Evolutionary conservation across 2,329 filamentous ascomycete genomes (phyloP), one percentile per base, ranked within the genome.

Genomic region (Xylariaceae sp.): DNA sequence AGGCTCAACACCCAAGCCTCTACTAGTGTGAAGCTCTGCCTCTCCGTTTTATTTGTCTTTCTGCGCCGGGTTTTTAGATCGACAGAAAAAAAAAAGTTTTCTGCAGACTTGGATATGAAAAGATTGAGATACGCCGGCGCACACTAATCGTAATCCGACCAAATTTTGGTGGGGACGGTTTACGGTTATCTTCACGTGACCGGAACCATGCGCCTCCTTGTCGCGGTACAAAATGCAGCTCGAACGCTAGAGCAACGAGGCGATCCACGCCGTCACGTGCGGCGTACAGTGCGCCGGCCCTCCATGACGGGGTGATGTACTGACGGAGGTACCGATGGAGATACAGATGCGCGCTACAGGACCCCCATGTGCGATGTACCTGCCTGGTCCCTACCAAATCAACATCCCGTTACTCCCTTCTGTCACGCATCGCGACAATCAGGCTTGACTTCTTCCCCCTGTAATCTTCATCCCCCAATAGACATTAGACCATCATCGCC

Each of bases 101-200:
- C 13, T 45, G 13, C 42, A 45, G n/a, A 45, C 11, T 13, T 56
- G 30, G 52, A 50, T 44, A 23, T 4, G 10, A 37, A 17, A 57
- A 37, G 39, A 5, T 23, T 34, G 37, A 42, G 37, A 42, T 5
- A 42, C 9, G 37, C 37, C 37, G 37, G 37, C 37, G 37, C 37
- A 30, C 23, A 30, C 23, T 30, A 10, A 42, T 42, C 37, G 11
- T 42, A 42, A 30, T 30, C 23, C 23, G 37, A 9, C 7, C 17
- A 48, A 53, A 57, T 55, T 57, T 57, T 49, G 56, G 58, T 60
- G 60, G 56, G 37, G 55, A 60, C 18, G 23, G n/a, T 3, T 11
- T 34, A 13, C 3, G 45, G 52, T 64, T 66, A 64, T 66, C 64
- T 54, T 54, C 64, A 64, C 62, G 62, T 64, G 62, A 61, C 18